These are phyloP conservation scores for Corchorus olitorius DNA, from an alignment of 345 rosid species.

Conservation along the genomic window DNA sequence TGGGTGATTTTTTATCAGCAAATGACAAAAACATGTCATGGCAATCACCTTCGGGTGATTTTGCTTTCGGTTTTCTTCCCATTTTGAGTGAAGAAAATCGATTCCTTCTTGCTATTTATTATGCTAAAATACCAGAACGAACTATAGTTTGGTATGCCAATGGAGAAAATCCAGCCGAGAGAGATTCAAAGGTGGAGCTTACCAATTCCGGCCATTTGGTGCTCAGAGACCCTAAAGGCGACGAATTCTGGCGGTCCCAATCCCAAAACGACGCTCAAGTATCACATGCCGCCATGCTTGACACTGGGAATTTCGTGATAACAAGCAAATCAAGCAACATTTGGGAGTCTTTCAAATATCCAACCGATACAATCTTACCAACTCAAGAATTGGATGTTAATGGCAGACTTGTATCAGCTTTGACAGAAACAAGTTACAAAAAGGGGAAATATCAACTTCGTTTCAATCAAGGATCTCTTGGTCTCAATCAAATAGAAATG, in stretches of 20 bases:
- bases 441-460: slow-evolving; percentile 22
- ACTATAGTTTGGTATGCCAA: slow-evolving; percentile 22
- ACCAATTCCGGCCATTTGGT: neutral
- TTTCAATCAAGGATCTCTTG: neutral
- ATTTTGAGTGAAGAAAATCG: neutral
- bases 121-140: neutral
- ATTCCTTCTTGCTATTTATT: slow-evolving; percentile 21
- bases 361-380: slow-evolving; percentile 45
- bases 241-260: slow-evolving; percentile 1
- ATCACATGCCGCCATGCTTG: slow-evolving; percentile 22
- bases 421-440: neutral
- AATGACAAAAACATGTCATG: slow-evolving; percentile 1
- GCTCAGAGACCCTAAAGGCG: neutral
- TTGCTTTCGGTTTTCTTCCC: slow-evolving; percentile 19
- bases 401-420: slow-evolving; percentile 4
- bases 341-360: slow-evolving; percentile 50
- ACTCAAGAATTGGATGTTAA: slow-evolving; percentile 26
- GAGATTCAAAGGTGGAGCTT: slow-evolving; percentile 15
- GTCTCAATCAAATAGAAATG: slow-evolving; percentile 19
- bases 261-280: neutral
- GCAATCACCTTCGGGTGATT: slow-evolving; percentile 5
- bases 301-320: slow-evolving; percentile 44
- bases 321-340: neutral
- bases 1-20: neutral
- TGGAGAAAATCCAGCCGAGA: neutral